Base-by-base conservation (phyloP, 768 basidiomycete species). In the Boletus patriciae region DNA sequence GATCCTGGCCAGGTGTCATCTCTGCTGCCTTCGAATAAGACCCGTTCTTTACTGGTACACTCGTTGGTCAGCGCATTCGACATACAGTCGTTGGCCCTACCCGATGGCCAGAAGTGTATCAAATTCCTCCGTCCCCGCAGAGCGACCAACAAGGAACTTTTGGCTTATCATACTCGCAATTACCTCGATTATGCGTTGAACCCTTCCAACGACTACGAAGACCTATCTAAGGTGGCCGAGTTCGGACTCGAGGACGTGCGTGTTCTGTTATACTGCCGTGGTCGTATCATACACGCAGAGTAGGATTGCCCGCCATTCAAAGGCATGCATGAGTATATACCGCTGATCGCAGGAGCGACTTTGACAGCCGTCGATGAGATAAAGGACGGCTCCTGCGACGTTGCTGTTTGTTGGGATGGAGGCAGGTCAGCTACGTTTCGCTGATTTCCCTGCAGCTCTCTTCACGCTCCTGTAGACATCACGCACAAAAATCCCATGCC, bases 361-460 rank as follows among this genome's bases (percentile, higher is more conserved):
- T 75, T 94, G 38, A 85, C 89, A 2, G 94, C 89, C 0, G 88
- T 83, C 4, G 77, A 79, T 10, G 78, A 81, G 6, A 74, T 98
- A 4, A 74, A 77, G 25, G 73, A 80, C 12, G 72, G 75, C 15
- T 43, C 74, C 2, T 79, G 80, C 6, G 80, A 89, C 29, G 72
- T 90, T 29, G 83, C 88, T 1, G 83, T 98, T 42, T 86, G 83
- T 66, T 97, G 95, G 94, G 94, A 95, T 62, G 95, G 95, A 16
- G 95, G 95, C 49, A 80, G 90, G 85, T 85, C 55, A 49, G 68
- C 52, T 10, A n/a, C 36, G 40, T 58, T 49, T 41, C 42, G 27
- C 37, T 31, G 10, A 40, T 42, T 41, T 42, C 21, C 36, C 29
- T 6, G 19, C 19, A 16, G 9, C 36, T 23, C 33, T 33, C 48